Conservation (phyloP, 331 rosid species). For the Quercus tomentella region DNA sequence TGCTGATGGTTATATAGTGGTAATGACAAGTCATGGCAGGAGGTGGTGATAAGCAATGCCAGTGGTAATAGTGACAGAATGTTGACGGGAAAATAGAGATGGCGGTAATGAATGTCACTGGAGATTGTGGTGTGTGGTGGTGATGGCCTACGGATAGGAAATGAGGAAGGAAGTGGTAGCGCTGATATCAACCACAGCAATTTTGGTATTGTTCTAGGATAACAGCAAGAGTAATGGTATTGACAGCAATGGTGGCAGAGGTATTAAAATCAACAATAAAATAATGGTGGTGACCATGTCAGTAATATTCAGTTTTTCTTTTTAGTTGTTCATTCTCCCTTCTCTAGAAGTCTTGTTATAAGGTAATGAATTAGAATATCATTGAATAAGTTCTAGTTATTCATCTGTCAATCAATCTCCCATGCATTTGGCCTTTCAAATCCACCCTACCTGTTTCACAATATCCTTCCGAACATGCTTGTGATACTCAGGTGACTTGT, state of each 20-base stretch:
- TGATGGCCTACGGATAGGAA: background rate
- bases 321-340: background rate
- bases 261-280: too few relatives aligned
- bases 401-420: background rate
- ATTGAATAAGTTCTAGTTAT: background rate
- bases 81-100: background rate
- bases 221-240: background rate
- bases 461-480: conserved; percentile 74
- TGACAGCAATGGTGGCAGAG: background rate
- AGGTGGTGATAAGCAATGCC: background rate
- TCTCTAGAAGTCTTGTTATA: background rate
- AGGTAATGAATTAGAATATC: background rate
- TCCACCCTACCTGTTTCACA: conserved; percentile 55
- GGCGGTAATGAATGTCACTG: background rate
- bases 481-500: conserved; percentile 77
- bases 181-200: background rate
- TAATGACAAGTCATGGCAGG: background rate
- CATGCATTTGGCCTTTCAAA: background rate
- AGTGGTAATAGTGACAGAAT: background rate
- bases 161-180: background rate
- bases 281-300: background rate
- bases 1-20: background rate
- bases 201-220: background rate
- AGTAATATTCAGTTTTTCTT: background rate
- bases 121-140: background rate